phyloP scores from a whole-genome alignment of 1,284 basidiomycete genomes.

The Sanguinoderma infundibulare region DNA sequence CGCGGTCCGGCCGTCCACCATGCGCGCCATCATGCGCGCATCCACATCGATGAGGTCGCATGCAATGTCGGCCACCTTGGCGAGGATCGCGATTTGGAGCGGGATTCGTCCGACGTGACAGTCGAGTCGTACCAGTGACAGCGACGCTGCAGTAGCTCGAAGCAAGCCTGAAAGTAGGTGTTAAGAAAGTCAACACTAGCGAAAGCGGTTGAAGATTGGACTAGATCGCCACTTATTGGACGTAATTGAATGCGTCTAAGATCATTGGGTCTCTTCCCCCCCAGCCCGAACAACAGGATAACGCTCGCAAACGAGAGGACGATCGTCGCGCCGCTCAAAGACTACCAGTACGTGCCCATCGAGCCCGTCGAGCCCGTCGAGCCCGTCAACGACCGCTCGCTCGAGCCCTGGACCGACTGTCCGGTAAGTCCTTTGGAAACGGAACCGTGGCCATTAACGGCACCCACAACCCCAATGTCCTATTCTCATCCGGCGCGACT shows the following conservation, averaged over 20 bases:
- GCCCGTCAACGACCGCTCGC: conserved; percentile 78
- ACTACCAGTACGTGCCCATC: conserved; percentile 86
- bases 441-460: conserved; percentile 55
- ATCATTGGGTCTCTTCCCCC: conserved; percentile 81
- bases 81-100: conserved; percentile 58
- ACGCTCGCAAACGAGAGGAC: conserved; percentile 78
- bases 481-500: too few species aligned
- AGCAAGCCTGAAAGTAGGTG: too few species aligned
- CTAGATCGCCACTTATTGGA: too few species aligned
- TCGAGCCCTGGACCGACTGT: conserved; percentile 90
- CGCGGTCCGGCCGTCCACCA: conserved; percentile 57
- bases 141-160: too few species aligned
- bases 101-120: conserved; percentile 62
- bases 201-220: too few species aligned
- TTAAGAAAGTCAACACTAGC: too few species aligned
- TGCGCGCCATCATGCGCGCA: conserved; percentile 54
- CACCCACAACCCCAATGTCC: conserved; percentile 78
- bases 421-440: conserved; percentile 77
- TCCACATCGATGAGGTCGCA: conserved; percentile 55
- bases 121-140: too few species aligned
- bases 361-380: conserved; percentile 90
- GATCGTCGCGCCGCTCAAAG: conserved; percentile 76
- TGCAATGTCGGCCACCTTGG: conserved; percentile 48
- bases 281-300: conserved; percentile 69
- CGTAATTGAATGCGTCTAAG: too few species aligned